Base-by-base conservation (phyloP, 2,329 filamentous ascomycete genomes). In the Verticillium longisporum region DNA sequence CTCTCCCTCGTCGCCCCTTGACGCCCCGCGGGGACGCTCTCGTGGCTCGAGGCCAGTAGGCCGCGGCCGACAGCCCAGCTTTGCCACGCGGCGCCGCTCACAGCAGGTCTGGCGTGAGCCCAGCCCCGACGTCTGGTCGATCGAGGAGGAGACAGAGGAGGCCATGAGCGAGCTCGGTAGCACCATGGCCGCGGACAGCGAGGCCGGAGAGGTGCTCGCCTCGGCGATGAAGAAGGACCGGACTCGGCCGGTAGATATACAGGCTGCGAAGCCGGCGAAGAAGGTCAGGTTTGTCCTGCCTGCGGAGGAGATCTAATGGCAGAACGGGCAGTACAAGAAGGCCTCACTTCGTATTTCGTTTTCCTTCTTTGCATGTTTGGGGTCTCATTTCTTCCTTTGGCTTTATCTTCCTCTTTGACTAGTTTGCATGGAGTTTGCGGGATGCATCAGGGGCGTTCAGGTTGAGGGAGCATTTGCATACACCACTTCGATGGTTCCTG, bases 41-140 rank as follows among this genome's bases (percentile, higher is more conserved):
- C 41, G 41, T 9, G 41, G 41, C 41, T 50, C 41, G 41, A 21
- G 41, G n/a, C 69, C 73, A 56, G 72, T 70, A 54, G 66, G 71
- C 45, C 66, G 72, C 2, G 66, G 68, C 21, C 66, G 68, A 21
- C 66, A 70, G 65, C 62, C 69, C 38, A 62, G 69, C 13, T 72
- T 68, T 60, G 62, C 68, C 53, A 70, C 72, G 57, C 72, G 70
- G 37, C 75, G 67, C 62, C 74, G 77, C 54, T 78, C 80, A 9
- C 77, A 76, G 10, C 76, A 77, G 60, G 76, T 83, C 1, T 86
- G 83, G 83, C 75, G 82, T 41, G 79, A 83, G 71, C 83, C 83
- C 6, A 85, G 83, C 67, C 82, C 82, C 0, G 82, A 85, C 59
- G 83, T 86, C 3, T 86, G 82, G 79, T 80, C 80, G 36, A 86